Percentiles rank a stretch among this genome's conserved stretches.
Conservation (phyloP, 768 basidiomycete species). For the Hericium coralloides region DNA sequence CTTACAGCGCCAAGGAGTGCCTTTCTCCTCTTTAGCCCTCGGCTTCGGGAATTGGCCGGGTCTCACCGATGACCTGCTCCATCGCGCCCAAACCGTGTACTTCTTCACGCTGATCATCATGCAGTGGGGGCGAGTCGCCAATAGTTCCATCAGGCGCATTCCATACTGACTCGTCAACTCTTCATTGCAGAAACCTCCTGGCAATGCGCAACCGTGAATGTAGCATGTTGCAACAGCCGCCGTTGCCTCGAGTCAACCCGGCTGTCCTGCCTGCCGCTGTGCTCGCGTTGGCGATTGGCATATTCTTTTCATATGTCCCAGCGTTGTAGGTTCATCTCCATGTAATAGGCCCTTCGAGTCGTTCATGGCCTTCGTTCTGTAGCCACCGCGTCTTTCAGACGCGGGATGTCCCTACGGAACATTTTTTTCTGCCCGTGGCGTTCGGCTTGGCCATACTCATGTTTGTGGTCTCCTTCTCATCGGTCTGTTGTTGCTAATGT, state of each 20-base stretch:
- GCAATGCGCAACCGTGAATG: conserved; percentile 46
- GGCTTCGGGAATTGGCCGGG: conserved; percentile 37
- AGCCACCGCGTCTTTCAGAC: conserved; percentile 42
- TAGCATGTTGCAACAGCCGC: conserved; percentile 47
- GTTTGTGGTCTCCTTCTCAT: conserved; percentile 6
- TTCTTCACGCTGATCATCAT: conserved; percentile 45
- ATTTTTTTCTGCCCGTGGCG: conserved; percentile 44
- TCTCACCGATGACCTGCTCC: conserved; percentile 31
- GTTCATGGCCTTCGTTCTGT: neutral
- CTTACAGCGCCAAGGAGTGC: conserved; percentile 36
- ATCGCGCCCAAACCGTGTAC: conserved; percentile 43
- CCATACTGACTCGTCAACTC: neutral
- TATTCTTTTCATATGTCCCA: conserved; percentile 33
- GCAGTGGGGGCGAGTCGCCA: conserved; percentile 37
- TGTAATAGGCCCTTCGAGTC: neutral
- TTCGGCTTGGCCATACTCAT: conserved; percentile 25
- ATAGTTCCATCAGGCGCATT: neutral
- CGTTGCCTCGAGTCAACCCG: conserved; percentile 32
- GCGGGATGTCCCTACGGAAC: conserved; percentile 31
- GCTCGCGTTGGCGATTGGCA: conserved; percentile 32
- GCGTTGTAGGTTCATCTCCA: conserved; percentile 24
- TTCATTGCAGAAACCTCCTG: conserved; percentile 32
- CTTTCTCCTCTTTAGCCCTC: conserved; percentile 37
- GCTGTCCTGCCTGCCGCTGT: conserved; percentile 35
- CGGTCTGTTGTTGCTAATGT: neutral